Evolutionary conservation across 2,329 filamentous ascomycete species (phyloP).

Genomic region (Trichoderma brevicompactum): DNA sequence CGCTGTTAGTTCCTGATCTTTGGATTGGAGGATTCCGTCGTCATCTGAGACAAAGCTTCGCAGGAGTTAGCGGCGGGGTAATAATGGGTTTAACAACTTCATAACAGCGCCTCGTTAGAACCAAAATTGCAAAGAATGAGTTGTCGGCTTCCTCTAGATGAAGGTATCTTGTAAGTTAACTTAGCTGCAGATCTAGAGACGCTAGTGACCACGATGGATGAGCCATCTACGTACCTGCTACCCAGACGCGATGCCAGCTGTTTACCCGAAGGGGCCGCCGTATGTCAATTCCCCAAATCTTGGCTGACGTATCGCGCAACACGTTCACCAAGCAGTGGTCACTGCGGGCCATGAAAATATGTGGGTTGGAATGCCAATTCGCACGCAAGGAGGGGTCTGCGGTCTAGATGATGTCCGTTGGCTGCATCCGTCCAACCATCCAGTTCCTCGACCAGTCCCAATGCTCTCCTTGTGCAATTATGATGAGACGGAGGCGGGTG

Average conservation of each 20-base stretch:
- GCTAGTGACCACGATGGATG: slow-evolving; percentile 19
- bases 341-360: neutral
- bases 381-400: slow-evolving; percentile 21
- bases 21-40: slow-evolving; percentile 15
- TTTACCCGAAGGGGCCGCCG: slow-evolving; percentile 1
- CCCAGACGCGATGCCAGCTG: neutral
- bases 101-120: neutral
- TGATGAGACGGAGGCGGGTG: slow-evolving; percentile 12
- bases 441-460: neutral
- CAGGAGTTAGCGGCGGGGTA: slow-evolving; percentile 26
- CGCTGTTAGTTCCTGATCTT: slow-evolving; percentile 16
- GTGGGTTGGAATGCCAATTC: slow-evolving; percentile 11
- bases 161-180: slow-evolving; percentile 8
- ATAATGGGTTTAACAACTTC: neutral
- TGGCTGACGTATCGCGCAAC: neutral
- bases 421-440: slow-evolving; percentile 6
- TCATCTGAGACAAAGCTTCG: slow-evolving; percentile 26
- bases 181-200: slow-evolving; percentile 24
- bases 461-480: neutral
- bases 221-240: slow-evolving; percentile 10
- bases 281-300: neutral
- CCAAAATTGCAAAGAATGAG: neutral
- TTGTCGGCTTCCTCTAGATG: neutral
- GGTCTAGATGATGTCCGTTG: slow-evolving; percentile 1
- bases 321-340: slow-evolving; percentile 16